Percentiles rank a stretch among this genome's conserved stretches.
Conservation (phyloP, 768 basidiomycete species). For the Trametes sanguinea region DNA sequence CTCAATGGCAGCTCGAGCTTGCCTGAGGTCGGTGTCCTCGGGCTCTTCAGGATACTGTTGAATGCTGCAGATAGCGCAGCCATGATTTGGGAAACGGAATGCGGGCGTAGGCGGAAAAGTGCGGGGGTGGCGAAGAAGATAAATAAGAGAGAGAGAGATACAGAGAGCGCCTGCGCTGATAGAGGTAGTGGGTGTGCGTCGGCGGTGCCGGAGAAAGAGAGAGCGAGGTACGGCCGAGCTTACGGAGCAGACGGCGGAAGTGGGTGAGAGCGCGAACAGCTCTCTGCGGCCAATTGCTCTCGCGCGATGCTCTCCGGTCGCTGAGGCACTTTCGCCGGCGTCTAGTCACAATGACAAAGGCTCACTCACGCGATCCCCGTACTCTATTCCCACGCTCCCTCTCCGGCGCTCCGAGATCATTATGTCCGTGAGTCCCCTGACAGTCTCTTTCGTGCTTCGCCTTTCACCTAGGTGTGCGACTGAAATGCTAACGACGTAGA, state of each 20-base stretch:
- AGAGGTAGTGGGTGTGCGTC: conserved; percentile 3
- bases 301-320: conserved; percentile 4
- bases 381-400: too few species aligned
- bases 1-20: conserved; percentile 33
- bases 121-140: conserved; percentile 1
- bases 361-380: too few species aligned
- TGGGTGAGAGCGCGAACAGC: neutral
- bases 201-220: conserved; percentile 3
- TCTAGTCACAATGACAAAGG: conserved; percentile 17
- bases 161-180: conserved; percentile 24
- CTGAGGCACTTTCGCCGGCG: conserved; percentile 12
- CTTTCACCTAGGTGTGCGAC: too few species aligned
- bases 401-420: too few species aligned
- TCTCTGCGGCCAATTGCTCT: neutral
- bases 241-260: conserved; percentile 3
- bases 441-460: too few species aligned
- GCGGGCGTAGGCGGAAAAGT: conserved; percentile 5
- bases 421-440: too few species aligned
- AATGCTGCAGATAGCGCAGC: conserved; percentile 20
- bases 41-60: conserved; percentile 15
- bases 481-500: too few species aligned
- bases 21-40: conserved; percentile 20
- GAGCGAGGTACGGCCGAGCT: conserved; percentile 13
- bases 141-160: conserved; percentile 9
- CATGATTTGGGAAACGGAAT: conserved; percentile 11